Percentiles rank a stretch among this genome's conserved stretches.
These are phyloP conservation scores for Amaranthus tricolor DNA, from an alignment of 179 eudicot species.

Conservation along the genomic window DNA sequence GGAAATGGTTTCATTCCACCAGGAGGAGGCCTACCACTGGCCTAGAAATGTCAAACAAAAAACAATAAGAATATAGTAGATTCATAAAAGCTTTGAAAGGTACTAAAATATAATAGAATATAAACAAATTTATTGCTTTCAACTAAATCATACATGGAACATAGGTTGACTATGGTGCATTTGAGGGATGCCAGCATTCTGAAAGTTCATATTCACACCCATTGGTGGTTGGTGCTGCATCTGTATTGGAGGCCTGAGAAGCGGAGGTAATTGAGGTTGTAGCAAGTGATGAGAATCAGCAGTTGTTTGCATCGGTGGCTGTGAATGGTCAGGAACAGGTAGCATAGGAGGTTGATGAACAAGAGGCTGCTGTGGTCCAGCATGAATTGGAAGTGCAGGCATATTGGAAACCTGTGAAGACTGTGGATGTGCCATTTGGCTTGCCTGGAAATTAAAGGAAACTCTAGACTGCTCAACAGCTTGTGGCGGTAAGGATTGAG, in stretches of 20 bases:
- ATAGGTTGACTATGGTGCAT: conserved; percentile 65
- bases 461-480: conserved; percentile 47
- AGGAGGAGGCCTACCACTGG: conserved; percentile 53
- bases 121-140: not conserved
- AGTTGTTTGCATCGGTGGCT: conserved; percentile 61
- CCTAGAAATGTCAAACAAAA: conserved; percentile 38
- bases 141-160: conserved; percentile 62
- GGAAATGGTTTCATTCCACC: conserved; percentile 47
- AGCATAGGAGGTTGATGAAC: conserved; percentile 64
- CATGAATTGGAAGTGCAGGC: conserved; percentile 45
- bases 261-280: conserved; percentile 72
- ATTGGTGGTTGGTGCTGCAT: conserved; percentile 60
- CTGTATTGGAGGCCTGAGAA: conserved; percentile 57
- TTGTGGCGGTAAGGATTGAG: conserved; percentile 52
- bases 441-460: conserved; percentile 46
- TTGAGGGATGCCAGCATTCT: conserved; percentile 62
- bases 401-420: conserved; percentile 59
- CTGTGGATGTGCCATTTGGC: conserved; percentile 47
- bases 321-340: conserved; percentile 50
- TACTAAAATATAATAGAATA: not conserved
- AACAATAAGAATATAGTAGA: conserved; percentile 8
- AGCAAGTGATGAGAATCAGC: conserved; percentile 48
- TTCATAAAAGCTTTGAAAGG: not conserved
- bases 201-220: conserved; percentile 61
- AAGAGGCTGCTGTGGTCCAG: conserved; percentile 49